A percentile compares a stretch with the other conserved stretches of the same genome.
Evolutionary conservation across 1,139 yeast species (phyloP).

Genomic region (Pichia sp.): DNA sequence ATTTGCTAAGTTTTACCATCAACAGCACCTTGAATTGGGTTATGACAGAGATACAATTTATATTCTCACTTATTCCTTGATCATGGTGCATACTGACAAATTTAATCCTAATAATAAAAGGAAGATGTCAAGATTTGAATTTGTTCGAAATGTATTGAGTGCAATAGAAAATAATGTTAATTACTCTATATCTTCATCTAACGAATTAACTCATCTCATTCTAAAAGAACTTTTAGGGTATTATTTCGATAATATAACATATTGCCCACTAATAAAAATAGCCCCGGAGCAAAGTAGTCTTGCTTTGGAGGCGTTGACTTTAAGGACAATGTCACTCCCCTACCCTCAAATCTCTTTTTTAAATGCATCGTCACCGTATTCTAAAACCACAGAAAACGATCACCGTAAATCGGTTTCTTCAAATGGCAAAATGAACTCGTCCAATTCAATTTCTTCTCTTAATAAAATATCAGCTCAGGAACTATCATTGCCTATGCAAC

Average conservation of each 20-base stretch:
- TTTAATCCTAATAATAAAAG: conserved; percentile 55
- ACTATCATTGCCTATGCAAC: conserved; percentile 1
- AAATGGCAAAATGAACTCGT: not conserved
- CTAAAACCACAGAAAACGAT: conserved; percentile 1
- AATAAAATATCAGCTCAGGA: conserved; percentile 4
- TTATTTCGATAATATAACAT: conserved; percentile 55
- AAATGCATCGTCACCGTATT: not conserved
- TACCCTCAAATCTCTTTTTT: conserved; percentile 20
- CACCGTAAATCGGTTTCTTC: not conserved
- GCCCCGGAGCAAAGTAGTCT: conserved; percentile 17
- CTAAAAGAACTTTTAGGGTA: conserved; percentile 38
- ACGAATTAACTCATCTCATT: conserved; percentile 11
- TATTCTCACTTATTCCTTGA: conserved; percentile 48
- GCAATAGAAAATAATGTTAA: conserved; percentile 31
- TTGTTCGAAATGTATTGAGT: conserved; percentile 38
- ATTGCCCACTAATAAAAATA: conserved; percentile 38
- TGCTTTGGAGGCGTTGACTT: conserved; percentile 14
- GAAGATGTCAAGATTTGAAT: conserved; percentile 57
- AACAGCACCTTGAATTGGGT: conserved; percentile 30
- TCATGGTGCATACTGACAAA: conserved; percentile 62
- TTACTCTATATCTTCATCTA: conserved; percentile 1
- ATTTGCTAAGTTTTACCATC: conserved; percentile 41
- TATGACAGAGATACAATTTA: conserved; percentile 42
- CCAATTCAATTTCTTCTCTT: not conserved
- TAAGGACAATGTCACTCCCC: conserved; percentile 13